These are phyloP conservation scores for Calonectria pteridis DNA, from an alignment of 2,329 filamentous ascomycete genomes.

Conservation along the genomic window DNA sequence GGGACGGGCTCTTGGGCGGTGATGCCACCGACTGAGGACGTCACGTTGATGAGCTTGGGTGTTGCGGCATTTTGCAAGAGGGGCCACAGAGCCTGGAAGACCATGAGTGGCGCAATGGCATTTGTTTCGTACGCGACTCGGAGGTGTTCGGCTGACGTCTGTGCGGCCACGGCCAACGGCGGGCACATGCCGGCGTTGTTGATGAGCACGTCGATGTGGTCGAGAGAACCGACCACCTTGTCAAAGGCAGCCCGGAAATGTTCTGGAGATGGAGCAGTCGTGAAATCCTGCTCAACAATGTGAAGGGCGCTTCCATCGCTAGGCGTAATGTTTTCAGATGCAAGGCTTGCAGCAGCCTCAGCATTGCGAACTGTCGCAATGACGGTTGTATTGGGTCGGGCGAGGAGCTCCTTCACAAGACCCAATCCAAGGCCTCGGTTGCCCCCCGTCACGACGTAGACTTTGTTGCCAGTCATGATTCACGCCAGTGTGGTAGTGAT, in stretches of 20 bases:
- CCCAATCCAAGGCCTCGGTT: background rate
- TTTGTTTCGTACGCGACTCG: constrained; percentile 58
- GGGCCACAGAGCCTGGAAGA: constrained; percentile 47
- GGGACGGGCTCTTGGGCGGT: background rate
- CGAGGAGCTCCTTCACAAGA: background rate
- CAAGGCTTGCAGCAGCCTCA: background rate
- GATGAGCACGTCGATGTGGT: background rate
- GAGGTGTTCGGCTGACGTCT: constrained; percentile 50
- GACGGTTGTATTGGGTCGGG: background rate
- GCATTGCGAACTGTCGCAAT: background rate
- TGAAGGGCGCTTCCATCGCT: background rate
- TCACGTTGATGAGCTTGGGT: background rate
- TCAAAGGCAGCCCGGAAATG: background rate
- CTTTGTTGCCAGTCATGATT: background rate
- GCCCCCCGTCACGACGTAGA: background rate
- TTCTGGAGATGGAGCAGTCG: background rate
- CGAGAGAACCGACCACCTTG: background rate
- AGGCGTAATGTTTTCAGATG: background rate
- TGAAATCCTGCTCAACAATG: background rate
- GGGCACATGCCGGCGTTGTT: background rate
- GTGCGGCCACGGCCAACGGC: background rate
- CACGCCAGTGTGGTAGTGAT: no score
- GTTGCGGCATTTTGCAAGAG: constrained; percentile 47
- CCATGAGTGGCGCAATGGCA: constrained; percentile 52
- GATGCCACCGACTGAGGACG: background rate